These are phyloP conservation scores for Diaporthe sp. DNA, from an alignment of 2,329 filamentous ascomycete species.

Conservation along the genomic window DNA sequence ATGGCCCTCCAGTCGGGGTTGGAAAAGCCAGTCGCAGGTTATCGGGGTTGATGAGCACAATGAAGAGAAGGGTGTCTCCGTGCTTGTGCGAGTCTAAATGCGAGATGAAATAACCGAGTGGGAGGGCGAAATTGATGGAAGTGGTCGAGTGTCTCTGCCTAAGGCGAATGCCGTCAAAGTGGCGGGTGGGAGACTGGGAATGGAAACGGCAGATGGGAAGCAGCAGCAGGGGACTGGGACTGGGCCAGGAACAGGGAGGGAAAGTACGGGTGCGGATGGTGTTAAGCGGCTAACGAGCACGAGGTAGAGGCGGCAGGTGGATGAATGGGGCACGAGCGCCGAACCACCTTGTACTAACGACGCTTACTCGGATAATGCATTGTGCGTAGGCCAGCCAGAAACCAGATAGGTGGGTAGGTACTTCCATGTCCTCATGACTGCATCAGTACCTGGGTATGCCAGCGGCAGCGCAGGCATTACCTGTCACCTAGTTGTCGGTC, in stretches of 20 bases:
- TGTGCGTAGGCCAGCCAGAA: background rate
- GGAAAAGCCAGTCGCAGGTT: background rate
- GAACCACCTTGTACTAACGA: background rate
- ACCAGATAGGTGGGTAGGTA: background rate
- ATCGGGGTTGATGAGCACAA: background rate
- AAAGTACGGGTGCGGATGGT: background rate
- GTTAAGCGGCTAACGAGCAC: constrained; percentile 20
- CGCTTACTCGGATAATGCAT: constrained; percentile 9
- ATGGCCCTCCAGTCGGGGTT: constrained; percentile 11
- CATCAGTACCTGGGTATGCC: background rate
- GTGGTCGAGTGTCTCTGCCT: constrained; percentile 22
- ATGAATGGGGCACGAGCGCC: constrained; percentile 5
- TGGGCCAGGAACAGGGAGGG: background rate
- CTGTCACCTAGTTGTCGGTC: background rate
- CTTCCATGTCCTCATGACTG: constrained; percentile 14
- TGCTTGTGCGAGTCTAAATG: background rate
- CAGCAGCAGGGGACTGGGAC: constrained; percentile 8
- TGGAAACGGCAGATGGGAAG: background rate
- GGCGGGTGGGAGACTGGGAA: background rate
- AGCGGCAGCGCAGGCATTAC: background rate
- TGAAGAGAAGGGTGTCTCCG: background rate
- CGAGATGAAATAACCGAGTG: background rate
- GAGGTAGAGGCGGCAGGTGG: constrained; percentile 11
- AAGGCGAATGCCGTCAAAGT: constrained; percentile 8
- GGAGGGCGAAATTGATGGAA: background rate